Conservation (phyloP, 495 filamentous ascomycete genomes). For the Immersiella caudata region DNA sequence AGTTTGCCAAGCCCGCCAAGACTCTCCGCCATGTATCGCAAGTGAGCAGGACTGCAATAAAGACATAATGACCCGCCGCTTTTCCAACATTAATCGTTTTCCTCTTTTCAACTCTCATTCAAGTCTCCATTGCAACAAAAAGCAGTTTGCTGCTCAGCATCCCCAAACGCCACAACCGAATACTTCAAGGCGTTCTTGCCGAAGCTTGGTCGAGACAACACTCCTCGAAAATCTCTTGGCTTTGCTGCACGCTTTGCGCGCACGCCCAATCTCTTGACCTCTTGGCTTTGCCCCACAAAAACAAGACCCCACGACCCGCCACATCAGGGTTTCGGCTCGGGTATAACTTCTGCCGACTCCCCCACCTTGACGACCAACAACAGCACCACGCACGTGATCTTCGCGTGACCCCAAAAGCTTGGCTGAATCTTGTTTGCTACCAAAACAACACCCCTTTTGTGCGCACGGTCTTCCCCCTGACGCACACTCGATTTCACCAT, state of each 20-base stretch:
- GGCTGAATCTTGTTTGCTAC: not conserved
- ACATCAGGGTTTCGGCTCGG: not conserved
- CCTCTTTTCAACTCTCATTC: constrained; percentile 10
- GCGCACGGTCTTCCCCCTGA: not conserved
- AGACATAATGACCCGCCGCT: constrained; percentile 49
- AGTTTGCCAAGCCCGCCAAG: constrained; percentile 36
- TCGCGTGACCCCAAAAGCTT: no score
- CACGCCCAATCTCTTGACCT: not conserved
- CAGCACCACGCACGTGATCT: constrained; percentile 5
- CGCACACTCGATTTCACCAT: not conserved
- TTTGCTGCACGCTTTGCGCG: not conserved
- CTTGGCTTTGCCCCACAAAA: not conserved
- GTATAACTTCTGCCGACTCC: not conserved
- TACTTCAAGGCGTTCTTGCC: not conserved
- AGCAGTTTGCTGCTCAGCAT: not conserved
- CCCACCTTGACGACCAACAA: not conserved
- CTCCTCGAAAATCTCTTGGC: constrained; percentile 8
- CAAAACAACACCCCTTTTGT: not conserved
- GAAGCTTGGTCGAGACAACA: not conserved
- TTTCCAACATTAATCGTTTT: constrained; percentile 39
- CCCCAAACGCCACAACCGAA: not conserved
- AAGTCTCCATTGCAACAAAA: not conserved
- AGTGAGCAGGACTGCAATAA: constrained; percentile 49
- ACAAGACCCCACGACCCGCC: not conserved
- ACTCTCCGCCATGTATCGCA: constrained; percentile 50